Percentiles rank a stretch among this genome's conserved stretches.
phyloP scores from a whole-genome alignment of 345 rosid genomes.

The Kernera saxatilis region DNA sequence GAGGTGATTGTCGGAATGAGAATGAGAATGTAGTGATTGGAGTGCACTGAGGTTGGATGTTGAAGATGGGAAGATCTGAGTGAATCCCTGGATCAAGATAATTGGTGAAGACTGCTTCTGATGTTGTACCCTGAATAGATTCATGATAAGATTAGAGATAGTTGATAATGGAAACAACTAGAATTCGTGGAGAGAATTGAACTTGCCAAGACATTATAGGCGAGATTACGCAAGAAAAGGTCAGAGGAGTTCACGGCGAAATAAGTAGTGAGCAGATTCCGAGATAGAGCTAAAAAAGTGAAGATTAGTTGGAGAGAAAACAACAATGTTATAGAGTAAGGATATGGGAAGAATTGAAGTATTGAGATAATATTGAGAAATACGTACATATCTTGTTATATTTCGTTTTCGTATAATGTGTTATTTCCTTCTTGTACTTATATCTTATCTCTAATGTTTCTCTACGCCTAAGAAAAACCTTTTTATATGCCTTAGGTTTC shows the following conservation, averaged over 20 bases:
- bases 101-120: constrained; percentile 37
- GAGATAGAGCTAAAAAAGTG: constrained; percentile 40
- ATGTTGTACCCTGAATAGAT: constrained; percentile 38
- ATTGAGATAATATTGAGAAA: too few relatives aligned
- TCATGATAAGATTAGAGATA: too few relatives aligned
- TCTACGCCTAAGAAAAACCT: too few relatives aligned
- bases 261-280: constrained; percentile 44
- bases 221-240: constrained; percentile 27
- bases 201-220: constrained; percentile 48
- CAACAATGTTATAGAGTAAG: too few relatives aligned
- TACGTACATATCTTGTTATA: too few relatives aligned
- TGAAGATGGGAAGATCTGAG: constrained; percentile 47
- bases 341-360: too few relatives aligned
- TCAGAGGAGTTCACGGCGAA: constrained; percentile 36
- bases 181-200: constrained; percentile 17
- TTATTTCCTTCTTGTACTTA: too few relatives aligned
- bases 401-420: too few relatives aligned
- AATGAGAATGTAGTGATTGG: constrained; percentile 36
- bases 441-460: too few relatives aligned
- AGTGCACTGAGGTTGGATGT: constrained; percentile 47
- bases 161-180: not conserved
- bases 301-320: not conserved
- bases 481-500: too few relatives aligned
- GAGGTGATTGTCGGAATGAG: constrained; percentile 10
- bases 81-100: constrained; percentile 50